A percentile compares a stretch with the other conserved stretches of the same genome.
Evolutionary conservation across 2,329 filamentous ascomycete genomes (phyloP).

Genomic region (Colletotrichum zoysiae): DNA sequence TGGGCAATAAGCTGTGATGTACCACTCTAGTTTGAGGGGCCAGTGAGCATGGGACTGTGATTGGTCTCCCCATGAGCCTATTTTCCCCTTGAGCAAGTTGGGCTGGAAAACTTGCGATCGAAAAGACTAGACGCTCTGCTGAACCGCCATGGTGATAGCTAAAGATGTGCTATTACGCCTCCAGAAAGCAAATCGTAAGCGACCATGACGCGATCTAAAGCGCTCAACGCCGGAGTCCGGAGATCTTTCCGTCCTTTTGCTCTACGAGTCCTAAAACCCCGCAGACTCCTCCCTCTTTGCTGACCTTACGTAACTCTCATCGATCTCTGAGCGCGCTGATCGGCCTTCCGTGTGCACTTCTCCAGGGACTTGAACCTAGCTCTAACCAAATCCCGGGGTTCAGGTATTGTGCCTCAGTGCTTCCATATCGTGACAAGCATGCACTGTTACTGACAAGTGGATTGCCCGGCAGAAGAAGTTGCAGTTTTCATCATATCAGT

Average conservation of each 20-base stretch:
- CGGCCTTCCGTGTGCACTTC: background rate
- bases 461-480: conserved; percentile 6
- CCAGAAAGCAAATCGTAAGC: background rate
- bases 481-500: background rate
- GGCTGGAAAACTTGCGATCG: background rate
- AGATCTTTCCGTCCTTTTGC: background rate
- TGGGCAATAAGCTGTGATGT: conserved; percentile 44
- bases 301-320: conserved; percentile 15
- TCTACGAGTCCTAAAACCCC: background rate
- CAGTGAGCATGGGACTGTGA: no score
- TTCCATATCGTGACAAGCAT: background rate
- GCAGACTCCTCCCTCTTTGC: background rate
- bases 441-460: background rate
- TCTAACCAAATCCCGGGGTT: background rate
- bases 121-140: background rate
- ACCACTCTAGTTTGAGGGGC: no score
- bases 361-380: background rate
- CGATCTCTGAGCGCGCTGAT: conserved; percentile 5
- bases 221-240: background rate
- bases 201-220: background rate
- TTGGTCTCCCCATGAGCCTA: background rate
- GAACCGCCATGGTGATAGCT: background rate
- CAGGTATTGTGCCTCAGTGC: background rate
- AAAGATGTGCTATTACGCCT: background rate
- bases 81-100: background rate